Percentiles rank a stretch among this genome's conserved stretches.
phyloP scores from a whole-genome alignment of 1,284 basidiomycete species.

The Phellopilus nigrolimitatus region DNA sequence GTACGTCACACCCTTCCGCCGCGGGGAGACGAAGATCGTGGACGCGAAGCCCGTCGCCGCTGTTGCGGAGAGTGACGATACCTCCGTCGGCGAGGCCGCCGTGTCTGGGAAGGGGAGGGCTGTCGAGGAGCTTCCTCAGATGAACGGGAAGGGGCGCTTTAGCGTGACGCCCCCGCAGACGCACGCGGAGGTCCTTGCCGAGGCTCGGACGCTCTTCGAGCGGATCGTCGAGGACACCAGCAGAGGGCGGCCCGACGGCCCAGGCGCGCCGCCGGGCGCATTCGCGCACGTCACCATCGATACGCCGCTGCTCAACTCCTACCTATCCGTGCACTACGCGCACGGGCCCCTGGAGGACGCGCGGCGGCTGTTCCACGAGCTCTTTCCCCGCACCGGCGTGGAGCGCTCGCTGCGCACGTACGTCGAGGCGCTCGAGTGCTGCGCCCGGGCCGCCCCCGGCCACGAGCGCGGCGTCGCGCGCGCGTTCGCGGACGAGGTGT shows the following conservation, averaged over 20 bases:
- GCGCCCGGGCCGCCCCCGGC: slow-evolving; percentile 40
- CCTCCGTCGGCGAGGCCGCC: slow-evolving; percentile 21
- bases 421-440: slow-evolving; percentile 66
- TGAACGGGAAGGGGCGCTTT: slow-evolving; percentile 31
- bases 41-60: slow-evolving; percentile 20
- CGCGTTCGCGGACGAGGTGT: slow-evolving; percentile 51
- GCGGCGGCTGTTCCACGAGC: slow-evolving; percentile 41
- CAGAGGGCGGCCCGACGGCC: slow-evolving; percentile 19
- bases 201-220: slow-evolving; percentile 67
- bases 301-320: slow-evolving; percentile 73
- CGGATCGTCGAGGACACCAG: slow-evolving; percentile 56
- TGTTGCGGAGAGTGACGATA: background rate
- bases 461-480: slow-evolving; percentile 43
- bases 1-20: slow-evolving; percentile 67
- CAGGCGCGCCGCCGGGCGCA: slow-evolving; percentile 29
- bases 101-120: slow-evolving; percentile 20
- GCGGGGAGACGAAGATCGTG: slow-evolving; percentile 39
- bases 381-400: slow-evolving; percentile 43
- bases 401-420: slow-evolving; percentile 51
- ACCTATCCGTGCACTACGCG: slow-evolving; percentile 72
- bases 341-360: slow-evolving; percentile 52
- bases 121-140: slow-evolving; percentile 10
- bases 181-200: slow-evolving; percentile 65
- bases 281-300: slow-evolving; percentile 62
- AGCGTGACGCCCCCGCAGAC: slow-evolving; percentile 71